phyloP scores from a whole-genome alignment of 192 early-diverging fungal species.

The Kickxella alabastrina region DNA sequence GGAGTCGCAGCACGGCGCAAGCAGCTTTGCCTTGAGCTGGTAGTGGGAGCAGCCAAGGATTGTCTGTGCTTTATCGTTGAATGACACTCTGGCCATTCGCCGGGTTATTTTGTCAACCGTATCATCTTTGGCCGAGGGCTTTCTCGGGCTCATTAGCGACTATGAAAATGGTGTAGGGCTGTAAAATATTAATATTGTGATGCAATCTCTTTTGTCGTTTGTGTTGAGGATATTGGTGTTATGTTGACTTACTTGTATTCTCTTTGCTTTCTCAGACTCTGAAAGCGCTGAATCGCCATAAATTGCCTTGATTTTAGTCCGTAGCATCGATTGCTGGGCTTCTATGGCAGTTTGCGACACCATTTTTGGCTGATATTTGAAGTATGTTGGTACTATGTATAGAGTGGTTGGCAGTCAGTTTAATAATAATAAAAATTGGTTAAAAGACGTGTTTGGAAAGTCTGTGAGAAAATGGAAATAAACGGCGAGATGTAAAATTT shows the following conservation, averaged over 20 bases:
- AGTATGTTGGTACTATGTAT: background rate
- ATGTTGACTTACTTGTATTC: conserved; percentile 19
- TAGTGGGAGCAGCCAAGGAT: conserved; percentile 43
- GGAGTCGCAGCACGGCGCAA: conserved; percentile 66
- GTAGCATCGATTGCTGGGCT: conserved; percentile 8
- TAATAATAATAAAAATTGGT: too few relatives aligned
- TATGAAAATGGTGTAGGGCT: too few relatives aligned
- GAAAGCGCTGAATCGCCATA: conserved; percentile 3
- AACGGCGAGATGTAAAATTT: too few relatives aligned
- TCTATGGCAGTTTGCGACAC: background rate
- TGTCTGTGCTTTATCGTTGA: conserved; percentile 6
- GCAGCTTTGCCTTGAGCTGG: conserved; percentile 40
- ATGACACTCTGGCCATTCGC: background rate
- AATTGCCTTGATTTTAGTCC: conserved; percentile 19
- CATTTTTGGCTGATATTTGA: conserved; percentile 2
- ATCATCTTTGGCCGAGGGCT: background rate
- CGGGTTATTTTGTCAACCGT: background rate
- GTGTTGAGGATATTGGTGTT: background rate
- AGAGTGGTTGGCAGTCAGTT: background rate
- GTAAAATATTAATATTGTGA: background rate
- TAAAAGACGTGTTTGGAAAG: too few relatives aligned
- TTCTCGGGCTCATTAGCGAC: background rate
- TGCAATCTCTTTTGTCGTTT: background rate
- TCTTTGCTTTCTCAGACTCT: conserved; percentile 15
- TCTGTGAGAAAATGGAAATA: too few relatives aligned